phyloP scores from a whole-genome alignment of 2,329 filamentous ascomycete genomes.

The Colletotrichum sp. region DNA sequence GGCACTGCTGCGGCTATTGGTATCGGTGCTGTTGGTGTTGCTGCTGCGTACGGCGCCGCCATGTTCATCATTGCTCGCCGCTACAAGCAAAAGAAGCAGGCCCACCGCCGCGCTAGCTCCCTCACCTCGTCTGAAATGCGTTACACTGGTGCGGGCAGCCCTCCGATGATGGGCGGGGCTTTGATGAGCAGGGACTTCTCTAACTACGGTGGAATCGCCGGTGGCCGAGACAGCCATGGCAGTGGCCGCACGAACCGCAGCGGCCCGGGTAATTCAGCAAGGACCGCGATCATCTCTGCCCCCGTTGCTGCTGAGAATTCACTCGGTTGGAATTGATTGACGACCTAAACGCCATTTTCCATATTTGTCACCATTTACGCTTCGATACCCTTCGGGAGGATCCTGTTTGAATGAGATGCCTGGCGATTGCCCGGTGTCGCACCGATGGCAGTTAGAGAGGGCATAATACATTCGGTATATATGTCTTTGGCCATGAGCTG shows the following conservation, averaged over 20 bases:
- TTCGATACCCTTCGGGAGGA: conserved; percentile 26
- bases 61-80: conserved; percentile 93
- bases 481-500: conserved; percentile 8
- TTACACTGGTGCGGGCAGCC: conserved; percentile 53
- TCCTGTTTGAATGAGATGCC: conserved; percentile 15
- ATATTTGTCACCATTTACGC: conserved; percentile 17
- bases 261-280: conserved; percentile 57
- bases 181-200: conserved; percentile 62
- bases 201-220: conserved; percentile 55
- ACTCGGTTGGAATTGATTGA: conserved; percentile 86
- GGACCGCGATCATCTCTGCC: conserved; percentile 77
- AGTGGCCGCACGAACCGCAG: conserved; percentile 62
- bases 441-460: conserved; percentile 12
- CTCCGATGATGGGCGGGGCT: conserved; percentile 74
- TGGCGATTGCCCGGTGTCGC: conserved; percentile 9
- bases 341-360: conserved; percentile 32
- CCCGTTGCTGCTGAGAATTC: conserved; percentile 95
- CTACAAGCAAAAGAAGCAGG: conserved; percentile 84
- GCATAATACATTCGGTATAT: not conserved
- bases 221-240: conserved; percentile 63
- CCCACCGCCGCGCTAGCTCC: conserved; percentile 79
- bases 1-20: conserved; percentile 74
- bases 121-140: conserved; percentile 64
- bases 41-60: conserved; percentile 86
- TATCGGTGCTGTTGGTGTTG: conserved; percentile 77